Base-by-base conservation (phyloP, 257 asterid genomes). In the Vinca minor region DNA sequence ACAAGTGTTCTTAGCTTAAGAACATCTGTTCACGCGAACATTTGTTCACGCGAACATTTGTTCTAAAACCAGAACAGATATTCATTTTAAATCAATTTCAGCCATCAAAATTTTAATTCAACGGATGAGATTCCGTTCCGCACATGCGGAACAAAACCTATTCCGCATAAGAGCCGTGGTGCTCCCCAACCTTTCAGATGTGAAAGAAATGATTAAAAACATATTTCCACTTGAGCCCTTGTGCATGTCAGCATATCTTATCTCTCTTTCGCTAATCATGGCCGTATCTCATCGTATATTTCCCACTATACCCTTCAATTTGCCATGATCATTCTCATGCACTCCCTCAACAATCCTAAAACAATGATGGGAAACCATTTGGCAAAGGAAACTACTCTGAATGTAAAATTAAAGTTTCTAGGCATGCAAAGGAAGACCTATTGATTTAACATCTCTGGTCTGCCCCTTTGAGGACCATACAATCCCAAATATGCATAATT, bases 231-330 rank as follows among this genome's bases (percentile, higher is more conserved):
- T 81, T 58, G 68, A 77, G 79, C 38, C 38, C 38, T 77, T 63
- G 31, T 58, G 76, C 71, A 69, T 73, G 79, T 82, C 83, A 82
- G 74, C 90, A 71, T 76, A 82, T 85, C 89, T 82, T 80, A 77
- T 81, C 87, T 67, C 71, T 75, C 75, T 71, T 75, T 68, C 79
- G 47, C 58, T 66, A 66, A 73, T 82, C 79, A 60, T 71, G 74
- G 81, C 73, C 62, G 61, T 65, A 72, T 73, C 80, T 72, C 68
- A 65, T 68, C 59, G 59, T 65, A 70, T 77, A 70, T 77, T 70
- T 44, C 69, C 78, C 66, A 58, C 52, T 62, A 36, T 77, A 42
- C 67, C 82, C 77, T 72, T 71, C 62, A 28, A 12, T 59, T 66
- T 50, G 20, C 76, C 36, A 47, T 55, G 29, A n/a, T 31, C 41